These are phyloP conservation scores for Hypoxylon subgilvum DNA, from an alignment of 495 filamentous ascomycete species.

Conservation along the genomic window DNA sequence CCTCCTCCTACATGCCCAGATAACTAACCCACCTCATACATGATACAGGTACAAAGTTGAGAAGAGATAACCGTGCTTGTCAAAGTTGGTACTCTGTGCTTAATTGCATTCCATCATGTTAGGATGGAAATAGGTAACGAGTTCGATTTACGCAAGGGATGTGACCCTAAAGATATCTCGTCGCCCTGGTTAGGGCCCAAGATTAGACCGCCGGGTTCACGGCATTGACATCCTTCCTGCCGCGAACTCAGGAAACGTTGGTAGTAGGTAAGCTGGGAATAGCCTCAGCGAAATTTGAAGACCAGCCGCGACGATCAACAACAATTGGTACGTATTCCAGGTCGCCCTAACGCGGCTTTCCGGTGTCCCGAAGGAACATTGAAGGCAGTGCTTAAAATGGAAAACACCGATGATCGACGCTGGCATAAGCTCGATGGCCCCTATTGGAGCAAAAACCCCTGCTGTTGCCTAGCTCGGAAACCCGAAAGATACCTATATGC, in stretches of 20 bases:
- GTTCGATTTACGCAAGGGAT: not conserved
- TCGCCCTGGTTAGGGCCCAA: not conserved
- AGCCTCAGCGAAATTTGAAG: slow-evolving; percentile 12
- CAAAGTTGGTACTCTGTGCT: too few species aligned
- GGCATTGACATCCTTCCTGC: not conserved
- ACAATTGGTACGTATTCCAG: slow-evolving; percentile 3
- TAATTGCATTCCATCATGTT: too few species aligned
- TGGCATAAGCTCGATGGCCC: slow-evolving; percentile 11
- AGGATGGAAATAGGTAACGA: not conserved
- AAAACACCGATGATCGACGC: slow-evolving; percentile 22
- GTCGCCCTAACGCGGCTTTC: slow-evolving; percentile 17
- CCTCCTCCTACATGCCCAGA: too few species aligned
- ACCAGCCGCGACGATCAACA: not conserved
- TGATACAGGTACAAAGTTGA: too few species aligned
- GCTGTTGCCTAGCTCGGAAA: slow-evolving; percentile 22
- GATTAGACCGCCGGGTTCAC: not conserved
- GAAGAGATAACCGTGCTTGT: too few species aligned
- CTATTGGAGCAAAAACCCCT: slow-evolving; percentile 24
- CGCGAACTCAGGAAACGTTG: not conserved
- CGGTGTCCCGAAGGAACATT: slow-evolving; percentile 9
- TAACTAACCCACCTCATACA: too few species aligned
- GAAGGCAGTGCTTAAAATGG: slow-evolving; percentile 8
- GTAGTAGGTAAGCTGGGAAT: slow-evolving; percentile 21
- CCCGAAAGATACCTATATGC: slow-evolving; percentile 6
- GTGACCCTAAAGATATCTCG: too few species aligned